A percentile compares a stretch with the other conserved stretches of the same genome.
Evolutionary conservation across 2,329 filamentous ascomycete species (phyloP).

Genomic region (Nemania sp.): DNA sequence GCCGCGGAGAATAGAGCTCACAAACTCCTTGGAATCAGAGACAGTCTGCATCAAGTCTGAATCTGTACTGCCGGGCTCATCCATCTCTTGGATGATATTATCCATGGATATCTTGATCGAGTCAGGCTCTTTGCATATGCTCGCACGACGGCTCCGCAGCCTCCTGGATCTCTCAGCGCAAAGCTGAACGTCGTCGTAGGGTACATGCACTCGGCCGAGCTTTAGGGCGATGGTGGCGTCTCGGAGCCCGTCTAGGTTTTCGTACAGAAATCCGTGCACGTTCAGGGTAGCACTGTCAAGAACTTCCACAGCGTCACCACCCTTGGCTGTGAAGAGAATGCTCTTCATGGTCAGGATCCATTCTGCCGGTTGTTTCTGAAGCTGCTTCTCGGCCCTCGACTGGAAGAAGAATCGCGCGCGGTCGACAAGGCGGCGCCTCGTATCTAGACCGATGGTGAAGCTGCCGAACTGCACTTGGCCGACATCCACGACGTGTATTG

Average conservation of each 20-base stretch:
- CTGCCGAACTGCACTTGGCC: constrained; percentile 84
- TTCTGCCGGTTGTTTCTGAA: constrained; percentile 76
- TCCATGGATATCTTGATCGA: constrained; percentile 67
- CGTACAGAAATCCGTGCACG: constrained; percentile 87
- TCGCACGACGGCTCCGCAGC: constrained; percentile 45
- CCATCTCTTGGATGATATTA: constrained; percentile 75
- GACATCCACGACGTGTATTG: constrained; percentile 76
- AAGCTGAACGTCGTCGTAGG: constrained; percentile 79
- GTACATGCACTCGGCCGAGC: constrained; percentile 85
- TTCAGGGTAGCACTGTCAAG: constrained; percentile 88
- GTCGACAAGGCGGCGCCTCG: constrained; percentile 87
- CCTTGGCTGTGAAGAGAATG: constrained; percentile 85
- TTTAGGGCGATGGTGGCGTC: constrained; percentile 92
- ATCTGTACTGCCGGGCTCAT: constrained; percentile 66
- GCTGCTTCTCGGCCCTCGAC: constrained; percentile 64
- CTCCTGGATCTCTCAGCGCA: constrained; percentile 63
- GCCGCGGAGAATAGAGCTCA: constrained; percentile 85
- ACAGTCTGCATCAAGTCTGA: constrained; percentile 79
- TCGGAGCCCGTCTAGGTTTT: constrained; percentile 81
- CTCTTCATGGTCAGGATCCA: constrained; percentile 90
- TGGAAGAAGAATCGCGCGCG: constrained; percentile 87
- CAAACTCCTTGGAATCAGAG: constrained; percentile 90
- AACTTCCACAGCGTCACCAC: constrained; percentile 82
- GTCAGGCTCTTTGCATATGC: constrained; percentile 45
- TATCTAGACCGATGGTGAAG: constrained; percentile 86